Evolutionary conservation across 2,329 filamentous ascomycete genomes (phyloP).

Genomic region (Colletotrichum incanum): DNA sequence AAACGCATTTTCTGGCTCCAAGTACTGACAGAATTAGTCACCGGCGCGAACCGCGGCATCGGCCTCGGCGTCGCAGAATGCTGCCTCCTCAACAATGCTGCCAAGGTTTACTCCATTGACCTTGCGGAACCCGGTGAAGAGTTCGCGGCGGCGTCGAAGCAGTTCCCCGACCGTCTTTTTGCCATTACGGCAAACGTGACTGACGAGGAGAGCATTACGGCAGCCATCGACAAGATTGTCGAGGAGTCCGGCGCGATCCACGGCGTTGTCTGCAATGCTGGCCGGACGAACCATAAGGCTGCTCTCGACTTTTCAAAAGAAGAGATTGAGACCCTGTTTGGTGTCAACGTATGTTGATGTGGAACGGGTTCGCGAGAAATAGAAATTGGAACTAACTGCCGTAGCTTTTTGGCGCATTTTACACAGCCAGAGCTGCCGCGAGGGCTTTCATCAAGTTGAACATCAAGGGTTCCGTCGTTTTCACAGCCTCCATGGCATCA

Average conservation of each 20-base stretch:
- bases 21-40: conserved; percentile 49
- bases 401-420: conserved; percentile 64
- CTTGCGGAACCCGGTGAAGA: conserved; percentile 47
- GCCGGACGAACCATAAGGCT: conserved; percentile 66
- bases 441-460: conserved; percentile 57
- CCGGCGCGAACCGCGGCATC: conserved; percentile 61
- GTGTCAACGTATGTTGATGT: conserved; percentile 39
- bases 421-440: conserved; percentile 63
- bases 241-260: conserved; percentile 60
- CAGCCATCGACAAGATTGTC: conserved; percentile 62
- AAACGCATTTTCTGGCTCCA: background rate
- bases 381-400: background rate
- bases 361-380: background rate
- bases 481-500: conserved; percentile 64
- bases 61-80: conserved; percentile 64
- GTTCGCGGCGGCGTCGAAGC: conserved; percentile 43
- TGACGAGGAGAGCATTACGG: conserved; percentile 60
- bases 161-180: conserved; percentile 57
- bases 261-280: conserved; percentile 67
- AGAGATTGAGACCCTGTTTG: conserved; percentile 49
- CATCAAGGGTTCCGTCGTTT: conserved; percentile 57
- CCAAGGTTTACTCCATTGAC: conserved; percentile 55
- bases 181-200: conserved; percentile 63
- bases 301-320: conserved; percentile 60
- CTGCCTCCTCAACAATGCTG: conserved; percentile 61